Evolutionary conservation across 177 flowering plant species (phyloP).

Genomic region (Vitis hybrid): DNA sequence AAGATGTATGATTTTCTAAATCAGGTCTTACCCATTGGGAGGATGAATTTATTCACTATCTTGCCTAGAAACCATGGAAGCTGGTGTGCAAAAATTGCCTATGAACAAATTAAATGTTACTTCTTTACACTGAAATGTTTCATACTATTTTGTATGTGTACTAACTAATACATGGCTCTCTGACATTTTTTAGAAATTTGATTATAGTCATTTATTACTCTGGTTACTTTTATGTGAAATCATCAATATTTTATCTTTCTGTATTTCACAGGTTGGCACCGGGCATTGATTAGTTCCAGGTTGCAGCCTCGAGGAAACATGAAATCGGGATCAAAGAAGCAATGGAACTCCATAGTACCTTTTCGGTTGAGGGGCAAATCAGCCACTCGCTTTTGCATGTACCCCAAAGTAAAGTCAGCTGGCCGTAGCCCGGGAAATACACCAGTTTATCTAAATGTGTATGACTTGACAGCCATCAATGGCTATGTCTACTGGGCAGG

Average conservation of each 20-base stretch:
- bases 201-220: not conserved
- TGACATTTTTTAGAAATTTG: not conserved
- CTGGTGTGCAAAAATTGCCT: too few species aligned
- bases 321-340: conserved; percentile 29
- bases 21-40: too few species aligned
- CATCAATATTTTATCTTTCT: not conserved
- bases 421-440: conserved; percentile 24
- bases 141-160: not conserved
- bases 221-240: not conserved
- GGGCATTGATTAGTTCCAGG: conserved; percentile 17
- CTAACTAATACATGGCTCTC: not conserved
- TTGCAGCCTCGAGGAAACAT: conserved; percentile 16
- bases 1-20: too few species aligned
- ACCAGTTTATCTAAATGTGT: conserved; percentile 54
- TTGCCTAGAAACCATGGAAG: too few species aligned
- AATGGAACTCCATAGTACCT: conserved; percentile 30
- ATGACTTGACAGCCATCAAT: conserved; percentile 42
- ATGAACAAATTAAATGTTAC: too few species aligned
- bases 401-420: conserved; percentile 35
- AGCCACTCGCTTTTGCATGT: conserved; percentile 33
- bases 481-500: conserved; percentile 51
- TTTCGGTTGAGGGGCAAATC: conserved; percentile 23
- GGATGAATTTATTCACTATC: too few species aligned
- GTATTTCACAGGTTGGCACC: conserved; percentile 19
- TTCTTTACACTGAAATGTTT: too few species aligned